These are phyloP conservation scores for Xanthoconium stramineum DNA, from an alignment of 768 basidiomycete species.

Conservation along the genomic window DNA sequence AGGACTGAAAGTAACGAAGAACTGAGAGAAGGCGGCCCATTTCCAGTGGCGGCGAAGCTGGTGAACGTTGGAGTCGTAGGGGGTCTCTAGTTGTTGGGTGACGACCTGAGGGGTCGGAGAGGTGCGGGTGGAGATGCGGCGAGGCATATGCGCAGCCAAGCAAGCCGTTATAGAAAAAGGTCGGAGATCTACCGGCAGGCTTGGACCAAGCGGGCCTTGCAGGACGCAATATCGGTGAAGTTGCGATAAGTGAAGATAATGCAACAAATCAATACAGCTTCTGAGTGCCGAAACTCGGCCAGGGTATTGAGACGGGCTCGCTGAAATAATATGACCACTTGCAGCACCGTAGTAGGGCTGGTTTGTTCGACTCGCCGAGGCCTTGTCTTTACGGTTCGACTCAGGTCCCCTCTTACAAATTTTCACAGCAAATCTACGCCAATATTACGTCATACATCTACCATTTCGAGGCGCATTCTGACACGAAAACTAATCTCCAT, in stretches of 20 bases:
- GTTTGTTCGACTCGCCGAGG: background rate
- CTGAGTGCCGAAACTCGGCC: slow-evolving; percentile 8
- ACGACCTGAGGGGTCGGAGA: slow-evolving; percentile 31
- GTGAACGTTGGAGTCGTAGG: slow-evolving; percentile 39
- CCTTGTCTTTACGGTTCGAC: slow-evolving; percentile 2
- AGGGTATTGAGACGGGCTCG: slow-evolving; percentile 10
- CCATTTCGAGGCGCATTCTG: slow-evolving; percentile 9
- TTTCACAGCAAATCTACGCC: slow-evolving; percentile 16
- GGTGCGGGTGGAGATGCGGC: slow-evolving; percentile 46
- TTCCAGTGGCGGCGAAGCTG: slow-evolving; percentile 79
- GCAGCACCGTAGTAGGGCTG: background rate
- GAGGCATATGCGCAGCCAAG: slow-evolving; percentile 51
- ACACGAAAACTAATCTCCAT: slow-evolving; percentile 14
- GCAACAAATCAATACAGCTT: slow-evolving; percentile 20
- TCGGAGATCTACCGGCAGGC: slow-evolving; percentile 35
- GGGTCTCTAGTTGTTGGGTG: slow-evolving; percentile 24
- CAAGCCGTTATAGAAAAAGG: slow-evolving; percentile 33
- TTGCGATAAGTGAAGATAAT: slow-evolving; percentile 20
- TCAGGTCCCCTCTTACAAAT: slow-evolving; percentile 1
- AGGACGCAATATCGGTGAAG: slow-evolving; percentile 16
- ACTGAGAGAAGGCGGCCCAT: slow-evolving; percentile 91
- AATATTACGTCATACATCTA: slow-evolving; percentile 23
- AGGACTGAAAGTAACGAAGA: slow-evolving; percentile 79
- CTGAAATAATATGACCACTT: slow-evolving; percentile 12
- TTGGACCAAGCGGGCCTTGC: slow-evolving; percentile 21